These are phyloP conservation scores for Agrocybe praecox DNA, from an alignment of 768 basidiomycete genomes.

Conservation along the genomic window DNA sequence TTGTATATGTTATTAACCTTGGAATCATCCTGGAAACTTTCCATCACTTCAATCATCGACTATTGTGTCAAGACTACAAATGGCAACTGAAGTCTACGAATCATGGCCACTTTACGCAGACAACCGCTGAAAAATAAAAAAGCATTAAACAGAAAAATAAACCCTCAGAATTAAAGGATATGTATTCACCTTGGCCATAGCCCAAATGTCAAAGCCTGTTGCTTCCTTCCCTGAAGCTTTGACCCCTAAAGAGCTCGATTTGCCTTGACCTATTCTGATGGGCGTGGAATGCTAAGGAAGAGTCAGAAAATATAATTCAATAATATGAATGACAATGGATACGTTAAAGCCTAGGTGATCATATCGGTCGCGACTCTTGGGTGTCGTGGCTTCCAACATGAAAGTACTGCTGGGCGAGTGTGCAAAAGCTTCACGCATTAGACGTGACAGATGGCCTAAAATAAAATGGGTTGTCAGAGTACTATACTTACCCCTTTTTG, in stretches of 20 bases:
- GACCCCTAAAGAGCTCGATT: slow-evolving; percentile 17
- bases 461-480: background rate
- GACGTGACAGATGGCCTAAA: slow-evolving; percentile 28
- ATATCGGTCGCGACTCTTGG: slow-evolving; percentile 30
- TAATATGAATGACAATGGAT: background rate
- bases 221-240: slow-evolving; percentile 17
- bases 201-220: slow-evolving; percentile 20
- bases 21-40: too few species aligned
- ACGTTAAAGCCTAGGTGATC: slow-evolving; percentile 32
- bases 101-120: too few species aligned
- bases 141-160: background rate
- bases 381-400: slow-evolving; percentile 29
- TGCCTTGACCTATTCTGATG: slow-evolving; percentile 22
- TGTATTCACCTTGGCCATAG: slow-evolving; percentile 25
- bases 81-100: too few species aligned
- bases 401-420: slow-evolving; percentile 23
- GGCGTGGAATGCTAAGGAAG: slow-evolving; percentile 14
- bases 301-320: background rate
- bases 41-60: too few species aligned
- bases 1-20: too few species aligned
- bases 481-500: background rate
- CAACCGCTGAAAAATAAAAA: background rate
- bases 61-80: too few species aligned
- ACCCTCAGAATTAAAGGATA: background rate
- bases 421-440: slow-evolving; percentile 28